Conservation (phyloP, 2,329 filamentous ascomycete genomes). For the Thielaviopsis populi region DNA sequence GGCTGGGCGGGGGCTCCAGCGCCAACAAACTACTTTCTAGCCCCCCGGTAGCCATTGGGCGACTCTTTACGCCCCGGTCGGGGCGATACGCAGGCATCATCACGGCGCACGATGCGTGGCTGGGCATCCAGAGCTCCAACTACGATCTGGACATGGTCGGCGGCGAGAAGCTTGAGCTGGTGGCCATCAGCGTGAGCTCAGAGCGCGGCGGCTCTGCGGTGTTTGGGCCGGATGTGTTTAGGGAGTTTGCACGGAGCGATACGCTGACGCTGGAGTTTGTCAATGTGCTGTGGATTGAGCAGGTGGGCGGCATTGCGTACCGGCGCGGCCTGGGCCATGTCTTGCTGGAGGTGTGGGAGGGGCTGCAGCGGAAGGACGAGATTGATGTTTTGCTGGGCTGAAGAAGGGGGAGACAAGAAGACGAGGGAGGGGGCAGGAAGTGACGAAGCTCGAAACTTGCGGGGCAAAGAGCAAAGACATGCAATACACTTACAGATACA, state of each 20-base stretch:
- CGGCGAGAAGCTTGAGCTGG: conserved; percentile 31
- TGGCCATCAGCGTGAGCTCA: conserved; percentile 29
- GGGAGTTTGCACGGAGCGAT: conserved; percentile 27
- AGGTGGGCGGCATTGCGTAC: conserved; percentile 30
- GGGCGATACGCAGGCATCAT: conserved; percentile 30
- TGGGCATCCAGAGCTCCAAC: conserved; percentile 33
- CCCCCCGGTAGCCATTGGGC: conserved; percentile 30
- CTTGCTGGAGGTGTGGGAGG: conserved; percentile 28
- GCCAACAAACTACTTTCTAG: conserved; percentile 22
- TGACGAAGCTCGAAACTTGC: neutral
- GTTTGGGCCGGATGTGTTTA: conserved; percentile 27
- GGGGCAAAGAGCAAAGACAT: neutral
- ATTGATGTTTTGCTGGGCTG: conserved; percentile 30
- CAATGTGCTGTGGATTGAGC: conserved; percentile 33
- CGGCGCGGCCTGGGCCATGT: conserved; percentile 31
- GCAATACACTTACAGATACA: neutral
- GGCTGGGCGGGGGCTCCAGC: neutral
- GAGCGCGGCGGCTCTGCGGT: conserved; percentile 30
- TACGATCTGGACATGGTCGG: conserved; percentile 24
- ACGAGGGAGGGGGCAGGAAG: neutral
- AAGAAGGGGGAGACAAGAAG: no score
- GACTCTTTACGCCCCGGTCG: conserved; percentile 27
- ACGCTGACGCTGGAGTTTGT: conserved; percentile 31
- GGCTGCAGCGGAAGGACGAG: conserved; percentile 26
- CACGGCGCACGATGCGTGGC: conserved; percentile 31